A percentile compares a stretch with the other conserved stretches of the same genome.
phyloP scores from a whole-genome alignment of 169 alveolate species.

The Plasmodium relictum region DNA sequence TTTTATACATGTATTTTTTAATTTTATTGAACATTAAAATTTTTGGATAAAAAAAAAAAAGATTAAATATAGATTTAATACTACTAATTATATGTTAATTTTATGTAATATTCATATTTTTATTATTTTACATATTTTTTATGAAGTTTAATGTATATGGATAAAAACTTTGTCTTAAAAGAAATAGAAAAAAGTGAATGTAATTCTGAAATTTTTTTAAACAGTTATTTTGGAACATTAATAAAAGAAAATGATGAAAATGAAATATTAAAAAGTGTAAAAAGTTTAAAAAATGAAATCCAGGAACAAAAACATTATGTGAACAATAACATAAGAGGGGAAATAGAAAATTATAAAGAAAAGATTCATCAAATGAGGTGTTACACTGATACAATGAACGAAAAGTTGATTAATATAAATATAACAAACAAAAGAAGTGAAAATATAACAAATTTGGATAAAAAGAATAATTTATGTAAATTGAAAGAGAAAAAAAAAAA shows the following conservation, averaged over 20 bases:
- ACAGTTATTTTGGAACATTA: slow-evolving; percentile 17
- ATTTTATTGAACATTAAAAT: no score
- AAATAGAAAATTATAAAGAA: slow-evolving; percentile 18
- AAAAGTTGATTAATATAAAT: background rate
- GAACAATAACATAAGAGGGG: slow-evolving; percentile 32
- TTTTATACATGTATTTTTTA: background rate
- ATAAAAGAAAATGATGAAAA: slow-evolving; percentile 5
- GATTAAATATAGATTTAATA: no score
- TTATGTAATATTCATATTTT: no score
- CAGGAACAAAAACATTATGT: slow-evolving; percentile 5
- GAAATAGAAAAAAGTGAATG: slow-evolving; percentile 5
- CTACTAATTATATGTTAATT: no score
- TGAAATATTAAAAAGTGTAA: slow-evolving; percentile 11
- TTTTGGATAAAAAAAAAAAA: no score
- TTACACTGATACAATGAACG: background rate
- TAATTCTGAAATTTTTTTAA: slow-evolving; percentile 14
- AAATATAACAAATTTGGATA: background rate
- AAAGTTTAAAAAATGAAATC: slow-evolving; percentile 1
- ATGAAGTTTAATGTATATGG: slow-evolving; percentile 15
- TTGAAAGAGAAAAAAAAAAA: background rate
- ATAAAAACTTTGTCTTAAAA: background rate
- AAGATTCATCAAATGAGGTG: background rate
- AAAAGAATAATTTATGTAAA: background rate
- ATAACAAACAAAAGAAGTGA: background rate
- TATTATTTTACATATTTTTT: no score